Base-by-base conservation (phyloP, 768 basidiomycete species). In the Pisolithus albus region DNA sequence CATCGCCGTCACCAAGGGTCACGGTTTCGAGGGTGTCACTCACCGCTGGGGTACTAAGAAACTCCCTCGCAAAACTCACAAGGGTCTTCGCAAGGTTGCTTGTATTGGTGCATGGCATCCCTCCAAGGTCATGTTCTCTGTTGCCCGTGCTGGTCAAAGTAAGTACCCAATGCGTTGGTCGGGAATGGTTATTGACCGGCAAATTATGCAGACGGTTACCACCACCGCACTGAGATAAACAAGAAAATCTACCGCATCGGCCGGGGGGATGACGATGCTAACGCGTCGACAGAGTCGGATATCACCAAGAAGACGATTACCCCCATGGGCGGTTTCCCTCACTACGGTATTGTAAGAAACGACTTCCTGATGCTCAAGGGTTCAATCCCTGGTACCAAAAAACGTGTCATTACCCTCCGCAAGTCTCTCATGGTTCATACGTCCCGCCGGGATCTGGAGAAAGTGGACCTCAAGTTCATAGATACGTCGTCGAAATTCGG, bases 41-140 rank as follows among this genome's bases (percentile, higher is more conserved):
- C 88, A 92, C 75, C 85, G 96, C 72, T 99, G 96, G 96, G 96
- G 96, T 59, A 94, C 92, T 70, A 97, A 93, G 84, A 94, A 95
- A 77, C 82, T 98, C 51, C 94, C 94, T 53, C 81, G 94, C 62
- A 98, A 98, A 80, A 98, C 96, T 50, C 96, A 99, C 83, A 94
- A 96, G 74, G 96, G 96, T 89, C 90, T 98, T 65, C 89, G 95
- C 72, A 98, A 99, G 79, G 96, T 99, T 57, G 95, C 95, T 67
- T 95, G 92, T 81, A 93, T 94, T 61, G 92, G 92, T 74, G 93
- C 92, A 68, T 95, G 92, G 92, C 92, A 95, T 80, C 93, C 92
- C 69, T 88, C 86, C 64, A 96, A 95, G 76, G 96, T 99, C 82
- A 98, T 98, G 95, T 98, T 92, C 84, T 94, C 93, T n/a, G 96